Evolutionary conservation across 2,329 filamentous ascomycete genomes (phyloP), one percentile per base, ranked within the genome.

Genomic region (Drechslera avenae): DNA sequence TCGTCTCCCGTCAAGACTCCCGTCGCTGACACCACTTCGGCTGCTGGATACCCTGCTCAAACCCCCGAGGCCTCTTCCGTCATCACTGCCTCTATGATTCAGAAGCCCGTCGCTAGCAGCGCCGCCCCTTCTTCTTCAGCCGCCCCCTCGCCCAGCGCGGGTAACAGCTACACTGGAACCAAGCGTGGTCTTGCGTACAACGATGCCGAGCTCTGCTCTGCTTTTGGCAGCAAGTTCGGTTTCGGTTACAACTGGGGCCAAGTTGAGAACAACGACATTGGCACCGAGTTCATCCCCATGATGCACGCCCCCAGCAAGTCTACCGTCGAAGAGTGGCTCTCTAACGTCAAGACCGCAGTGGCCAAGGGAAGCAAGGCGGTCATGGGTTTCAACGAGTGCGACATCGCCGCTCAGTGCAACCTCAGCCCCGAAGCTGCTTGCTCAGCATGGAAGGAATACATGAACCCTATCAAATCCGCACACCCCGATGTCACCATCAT

Each of bases 141-240:
- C 10, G 46, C 66, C 18, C 48, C 57, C 18, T 47, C 52, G 16
- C 50, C 64, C 36, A 56, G 56, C n/a, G 39, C 53, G 35, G 56
- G 62, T 16, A 63, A 63, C 33, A 57, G 63, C 28, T 66, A 67
- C 64, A 68, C 62, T 19, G 69, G 67, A 45, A 69, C 71, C 63
- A 87, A 88, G 83, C 85, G 86, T 68, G 87, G 87, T 73, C 73
- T 89, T 41, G 83, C 83, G 42, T 90, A 86, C 81, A 89, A 89
- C 73, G 76, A 83, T 26, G 78, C 78, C 47, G 62, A 59, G 21
- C 76, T 87, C 30, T 79, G 81, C 68, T 73, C 76, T 46, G 63
- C 73, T 56, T 86, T 89, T 69, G 64, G 74, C 39, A 67, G 70
- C 41, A 67, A 80, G 52, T 78, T 83, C 65, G 73, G 74, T 33